phyloP scores from a whole-genome alignment of 768 basidiomycete genomes.

The Atractiella rhizophila region DNA sequence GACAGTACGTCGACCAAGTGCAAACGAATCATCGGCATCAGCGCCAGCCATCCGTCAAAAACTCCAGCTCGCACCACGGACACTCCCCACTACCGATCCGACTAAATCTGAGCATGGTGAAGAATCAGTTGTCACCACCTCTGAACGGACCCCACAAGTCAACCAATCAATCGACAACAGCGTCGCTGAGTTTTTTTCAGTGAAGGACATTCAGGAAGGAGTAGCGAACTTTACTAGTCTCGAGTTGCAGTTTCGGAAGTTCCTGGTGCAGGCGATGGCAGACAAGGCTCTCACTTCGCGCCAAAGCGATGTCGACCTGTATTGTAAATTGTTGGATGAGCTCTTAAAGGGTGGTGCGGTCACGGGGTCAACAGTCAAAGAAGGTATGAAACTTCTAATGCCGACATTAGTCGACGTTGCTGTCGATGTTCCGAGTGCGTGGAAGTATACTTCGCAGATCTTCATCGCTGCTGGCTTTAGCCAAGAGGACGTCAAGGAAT shows the following conservation, averaged over 20 bases:
- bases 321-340: constrained; percentile 45
- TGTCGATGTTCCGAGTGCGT: constrained; percentile 71
- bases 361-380: constrained; percentile 38
- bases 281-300: constrained; percentile 53
- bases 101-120: constrained; percentile 31
- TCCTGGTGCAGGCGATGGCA: constrained; percentile 50
- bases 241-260: constrained; percentile 35
- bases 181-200: constrained; percentile 39
- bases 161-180: background rate
- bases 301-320: constrained; percentile 50
- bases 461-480: constrained; percentile 39
- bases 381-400: constrained; percentile 41
- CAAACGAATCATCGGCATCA: constrained; percentile 38
- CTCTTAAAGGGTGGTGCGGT: constrained; percentile 38
- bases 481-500: constrained; percentile 28
- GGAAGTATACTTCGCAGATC: constrained; percentile 46
- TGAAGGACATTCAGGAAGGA: constrained; percentile 63
- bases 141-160: too few relatives aligned
- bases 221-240: constrained; percentile 60
- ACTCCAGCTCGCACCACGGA: constrained; percentile 19
- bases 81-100: constrained; percentile 25
- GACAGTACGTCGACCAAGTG: constrained; percentile 46
- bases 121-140: constrained; percentile 4
- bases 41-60: constrained; percentile 10
- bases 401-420: constrained; percentile 68